Evolutionary conservation across 139 green algal genomes (phyloP).

Genomic region (Closterium sp.): DNA sequence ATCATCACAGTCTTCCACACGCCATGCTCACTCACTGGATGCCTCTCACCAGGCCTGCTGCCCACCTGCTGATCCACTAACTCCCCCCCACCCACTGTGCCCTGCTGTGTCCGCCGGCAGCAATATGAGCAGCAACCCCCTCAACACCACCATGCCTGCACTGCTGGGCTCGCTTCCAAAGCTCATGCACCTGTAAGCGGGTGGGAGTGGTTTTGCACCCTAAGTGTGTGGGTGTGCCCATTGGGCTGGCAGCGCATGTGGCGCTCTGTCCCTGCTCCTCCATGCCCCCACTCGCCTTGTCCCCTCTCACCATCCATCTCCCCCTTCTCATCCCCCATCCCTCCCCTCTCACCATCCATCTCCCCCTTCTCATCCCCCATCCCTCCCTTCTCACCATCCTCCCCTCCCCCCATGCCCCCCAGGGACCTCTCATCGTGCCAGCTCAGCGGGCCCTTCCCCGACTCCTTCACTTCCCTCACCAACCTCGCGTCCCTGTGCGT

Average conservation of each 20-base stretch:
- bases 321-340: background rate
- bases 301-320: background rate
- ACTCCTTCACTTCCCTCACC: background rate
- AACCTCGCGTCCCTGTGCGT: background rate
- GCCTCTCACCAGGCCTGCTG: no score
- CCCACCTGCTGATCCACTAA: no score
- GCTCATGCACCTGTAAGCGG: background rate
- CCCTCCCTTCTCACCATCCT: background rate
- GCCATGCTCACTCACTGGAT: no score
- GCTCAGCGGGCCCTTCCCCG: background rate
- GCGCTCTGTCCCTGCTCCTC: background rate
- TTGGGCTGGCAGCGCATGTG: no score
- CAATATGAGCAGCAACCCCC: background rate
- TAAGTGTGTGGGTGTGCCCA: no score
- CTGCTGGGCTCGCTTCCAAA: background rate
- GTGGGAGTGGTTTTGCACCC: no score
- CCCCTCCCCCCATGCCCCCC: no score
- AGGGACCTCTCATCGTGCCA: background rate
- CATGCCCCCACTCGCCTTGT: background rate
- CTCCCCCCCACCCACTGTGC: background rate
- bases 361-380: background rate
- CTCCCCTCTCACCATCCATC: background rate
- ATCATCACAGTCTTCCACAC: no score
- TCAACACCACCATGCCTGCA: background rate
- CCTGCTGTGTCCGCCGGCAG: background rate